Conservation (phyloP, 2,329 filamentous ascomycete species). For the Fusarium buharicum region DNA sequence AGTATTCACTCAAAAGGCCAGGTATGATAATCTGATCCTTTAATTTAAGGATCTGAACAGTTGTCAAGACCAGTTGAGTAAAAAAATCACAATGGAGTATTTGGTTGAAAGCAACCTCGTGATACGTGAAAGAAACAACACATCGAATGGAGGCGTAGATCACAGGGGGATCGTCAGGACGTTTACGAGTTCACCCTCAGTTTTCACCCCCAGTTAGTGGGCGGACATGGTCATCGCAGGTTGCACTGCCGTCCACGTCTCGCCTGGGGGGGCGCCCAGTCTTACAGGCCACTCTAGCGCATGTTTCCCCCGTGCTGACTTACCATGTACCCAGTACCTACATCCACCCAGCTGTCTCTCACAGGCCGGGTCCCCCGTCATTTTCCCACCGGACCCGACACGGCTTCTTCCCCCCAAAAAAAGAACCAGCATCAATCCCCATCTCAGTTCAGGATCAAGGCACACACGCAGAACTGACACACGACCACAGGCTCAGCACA, state of each 20-base stretch:
- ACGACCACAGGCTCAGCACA: conserved; percentile 30
- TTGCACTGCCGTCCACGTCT: background rate
- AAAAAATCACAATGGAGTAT: background rate
- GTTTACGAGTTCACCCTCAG: conserved; percentile 5
- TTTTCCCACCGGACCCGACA: conserved; percentile 15
- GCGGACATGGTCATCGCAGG: background rate
- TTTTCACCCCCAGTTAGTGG: background rate
- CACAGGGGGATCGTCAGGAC: conserved; percentile 26
- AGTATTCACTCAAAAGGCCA: conserved; percentile 6
- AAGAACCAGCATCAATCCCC: conserved; percentile 31
- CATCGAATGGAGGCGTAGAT: conserved; percentile 34
- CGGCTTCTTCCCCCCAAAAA: conserved; percentile 28
- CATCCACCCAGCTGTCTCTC: background rate
- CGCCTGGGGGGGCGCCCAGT: background rate
- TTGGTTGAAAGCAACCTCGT: background rate
- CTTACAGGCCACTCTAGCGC: conserved; percentile 7
- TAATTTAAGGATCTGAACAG: background rate
- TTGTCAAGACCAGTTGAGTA: background rate
- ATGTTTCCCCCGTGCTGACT: conserved; percentile 14
- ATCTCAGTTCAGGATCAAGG: conserved; percentile 36
- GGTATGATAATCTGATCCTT: conserved; percentile 4
- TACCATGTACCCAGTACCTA: conserved; percentile 25
- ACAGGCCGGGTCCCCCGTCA: conserved; percentile 3
- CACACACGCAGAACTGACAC: conserved; percentile 38
- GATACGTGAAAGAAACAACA: conserved; percentile 12